A percentile compares a stretch with the other conserved stretches of the same genome.
Evolutionary conservation across 306 rosid species (phyloP).

Genomic region (Betula pendula): DNA sequence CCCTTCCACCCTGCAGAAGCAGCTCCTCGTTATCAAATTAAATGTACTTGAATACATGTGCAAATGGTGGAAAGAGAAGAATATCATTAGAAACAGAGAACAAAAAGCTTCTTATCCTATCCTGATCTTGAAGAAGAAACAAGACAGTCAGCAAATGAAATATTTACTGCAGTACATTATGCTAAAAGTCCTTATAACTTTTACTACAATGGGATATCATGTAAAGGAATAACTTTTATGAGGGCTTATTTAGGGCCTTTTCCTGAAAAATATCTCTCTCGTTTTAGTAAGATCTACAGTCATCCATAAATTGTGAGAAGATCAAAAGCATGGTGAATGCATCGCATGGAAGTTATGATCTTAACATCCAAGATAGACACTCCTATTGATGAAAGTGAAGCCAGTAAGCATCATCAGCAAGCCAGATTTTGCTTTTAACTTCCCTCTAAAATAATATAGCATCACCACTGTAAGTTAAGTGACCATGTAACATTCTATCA

Average conservation of each 20-base stretch:
- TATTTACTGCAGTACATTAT: background rate
- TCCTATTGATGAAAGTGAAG: background rate
- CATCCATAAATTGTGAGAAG: too few species aligned
- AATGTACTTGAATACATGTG: conserved; percentile 19
- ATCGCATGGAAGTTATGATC: background rate
- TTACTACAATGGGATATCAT: background rate
- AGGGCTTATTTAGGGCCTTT: too few species aligned
- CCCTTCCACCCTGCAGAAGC: conserved; percentile 66
- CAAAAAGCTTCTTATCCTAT: background rate
- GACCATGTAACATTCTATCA: background rate
- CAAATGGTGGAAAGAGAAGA: background rate
- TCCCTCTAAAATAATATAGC: background rate
- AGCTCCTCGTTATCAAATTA: conserved; percentile 25
- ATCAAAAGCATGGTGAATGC: too few species aligned
- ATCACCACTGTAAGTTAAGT: conserved; percentile 1
- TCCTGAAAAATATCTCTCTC: too few species aligned
- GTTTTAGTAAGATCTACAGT: too few species aligned
- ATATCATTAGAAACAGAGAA: background rate
- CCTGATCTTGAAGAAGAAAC: background rate
- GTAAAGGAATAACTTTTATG: too few species aligned
- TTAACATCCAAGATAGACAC: background rate
- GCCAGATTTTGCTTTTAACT: background rate
- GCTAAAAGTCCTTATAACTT: background rate
- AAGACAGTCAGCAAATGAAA: background rate
- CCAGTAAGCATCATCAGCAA: background rate